Evolutionary conservation across 2,329 filamentous ascomycete genomes (phyloP).

Genomic region (Shiraia sp.): DNA sequence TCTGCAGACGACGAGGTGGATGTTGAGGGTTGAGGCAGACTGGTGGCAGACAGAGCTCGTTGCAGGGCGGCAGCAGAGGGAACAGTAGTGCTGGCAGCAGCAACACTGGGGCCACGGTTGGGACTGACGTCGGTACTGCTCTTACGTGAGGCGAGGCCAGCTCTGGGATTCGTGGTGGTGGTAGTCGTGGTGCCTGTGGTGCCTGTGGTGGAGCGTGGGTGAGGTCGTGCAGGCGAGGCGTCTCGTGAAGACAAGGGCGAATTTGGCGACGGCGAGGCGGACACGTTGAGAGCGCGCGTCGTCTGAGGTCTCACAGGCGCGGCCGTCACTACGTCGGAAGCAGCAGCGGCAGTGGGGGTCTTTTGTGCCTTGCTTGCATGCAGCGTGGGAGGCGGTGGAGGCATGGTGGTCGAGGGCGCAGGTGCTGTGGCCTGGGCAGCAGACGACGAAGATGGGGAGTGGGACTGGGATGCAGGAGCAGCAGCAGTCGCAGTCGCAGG

Average conservation of each 20-base stretch:
- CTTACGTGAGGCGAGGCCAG: constrained; percentile 47
- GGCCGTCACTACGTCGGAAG: constrained; percentile 14
- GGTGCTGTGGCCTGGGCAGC: constrained; percentile 15
- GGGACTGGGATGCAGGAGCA: constrained; percentile 10
- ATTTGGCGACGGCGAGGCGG: constrained; percentile 44
- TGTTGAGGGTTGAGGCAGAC: constrained; percentile 65
- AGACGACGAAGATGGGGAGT: no score
- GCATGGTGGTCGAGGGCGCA: constrained; percentile 13
- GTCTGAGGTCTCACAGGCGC: constrained; percentile 29
- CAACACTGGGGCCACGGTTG: constrained; percentile 41
- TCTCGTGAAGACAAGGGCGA: constrained; percentile 54
- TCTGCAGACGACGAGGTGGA: constrained; percentile 62
- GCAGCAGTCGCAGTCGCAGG: neutral
- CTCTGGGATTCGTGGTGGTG: constrained; percentile 21
- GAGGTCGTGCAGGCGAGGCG: constrained; percentile 49
- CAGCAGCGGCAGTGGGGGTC: constrained; percentile 12
- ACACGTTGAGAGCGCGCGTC: constrained; percentile 32
- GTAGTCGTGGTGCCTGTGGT: constrained; percentile 21
- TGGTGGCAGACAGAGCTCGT: constrained; percentile 69
- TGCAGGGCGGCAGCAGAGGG: constrained; percentile 66
- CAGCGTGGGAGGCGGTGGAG: constrained; percentile 9
- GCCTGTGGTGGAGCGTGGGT: constrained; percentile 27
- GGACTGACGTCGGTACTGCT: constrained; percentile 51
- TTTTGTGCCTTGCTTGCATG: neutral
- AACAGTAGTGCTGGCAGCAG: constrained; percentile 48